These are phyloP conservation scores for Alternaria panax DNA, from an alignment of 2,329 filamentous ascomycete species.

Conservation along the genomic window DNA sequence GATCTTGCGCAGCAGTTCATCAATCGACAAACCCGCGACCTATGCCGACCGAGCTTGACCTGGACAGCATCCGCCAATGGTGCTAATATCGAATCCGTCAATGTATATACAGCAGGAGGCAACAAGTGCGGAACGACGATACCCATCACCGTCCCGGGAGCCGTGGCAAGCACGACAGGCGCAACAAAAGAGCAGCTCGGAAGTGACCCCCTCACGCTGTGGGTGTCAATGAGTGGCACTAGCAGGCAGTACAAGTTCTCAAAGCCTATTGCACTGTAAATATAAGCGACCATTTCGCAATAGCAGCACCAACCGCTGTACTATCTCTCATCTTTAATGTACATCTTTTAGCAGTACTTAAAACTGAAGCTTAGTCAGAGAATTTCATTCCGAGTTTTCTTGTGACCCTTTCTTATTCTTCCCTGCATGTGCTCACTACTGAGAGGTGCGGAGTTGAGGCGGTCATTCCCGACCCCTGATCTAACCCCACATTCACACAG, in stretches of 20 bases:
- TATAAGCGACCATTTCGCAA: not conserved
- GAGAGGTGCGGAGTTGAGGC: slow-evolving; percentile 3
- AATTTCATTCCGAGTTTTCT: not conserved
- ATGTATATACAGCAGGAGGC: slow-evolving; percentile 55
- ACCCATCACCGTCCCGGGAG: slow-evolving; percentile 62
- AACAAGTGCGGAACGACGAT: slow-evolving; percentile 62
- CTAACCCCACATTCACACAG: slow-evolving; percentile 7
- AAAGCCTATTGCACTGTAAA: slow-evolving; percentile 35
- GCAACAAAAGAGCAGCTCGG: slow-evolving; percentile 62
- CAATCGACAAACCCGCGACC: slow-evolving; percentile 62
- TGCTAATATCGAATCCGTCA: slow-evolving; percentile 59
- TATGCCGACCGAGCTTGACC: slow-evolving; percentile 59
- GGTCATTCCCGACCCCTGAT: not conserved
- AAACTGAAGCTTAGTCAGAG: not conserved
- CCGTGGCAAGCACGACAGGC: slow-evolving; percentile 54
- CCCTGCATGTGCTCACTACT: not conserved
- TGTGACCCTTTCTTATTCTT: not conserved
- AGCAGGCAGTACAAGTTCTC: slow-evolving; percentile 46
- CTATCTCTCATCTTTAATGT: slow-evolving; percentile 8
- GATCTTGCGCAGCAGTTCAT: slow-evolving; percentile 61
- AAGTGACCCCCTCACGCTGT: slow-evolving; percentile 51
- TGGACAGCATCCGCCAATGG: slow-evolving; percentile 55
- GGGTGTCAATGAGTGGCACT: slow-evolving; percentile 49
- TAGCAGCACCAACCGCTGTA: not conserved
- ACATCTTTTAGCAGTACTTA: slow-evolving; percentile 5